Conservation (phyloP, 495 filamentous ascomycete genomes). For the Monascus purpureus region DNA sequence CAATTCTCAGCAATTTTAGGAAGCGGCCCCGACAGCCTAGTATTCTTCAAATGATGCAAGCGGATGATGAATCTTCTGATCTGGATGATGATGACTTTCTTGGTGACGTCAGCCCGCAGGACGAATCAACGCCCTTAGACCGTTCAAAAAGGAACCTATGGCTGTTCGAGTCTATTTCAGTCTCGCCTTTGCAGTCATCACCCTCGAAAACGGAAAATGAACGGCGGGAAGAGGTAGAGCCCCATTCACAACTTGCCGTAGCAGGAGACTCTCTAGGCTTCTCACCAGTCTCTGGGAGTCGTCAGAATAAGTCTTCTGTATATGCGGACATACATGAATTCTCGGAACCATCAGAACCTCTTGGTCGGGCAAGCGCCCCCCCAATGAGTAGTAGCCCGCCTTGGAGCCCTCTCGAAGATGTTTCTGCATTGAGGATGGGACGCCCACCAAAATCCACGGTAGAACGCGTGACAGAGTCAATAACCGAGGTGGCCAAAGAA, state of each 20-base stretch:
- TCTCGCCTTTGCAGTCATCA: conserved; percentile 8
- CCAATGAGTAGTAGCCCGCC: conserved; percentile 35
- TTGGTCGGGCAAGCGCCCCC: conserved; percentile 38
- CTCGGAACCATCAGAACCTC: conserved; percentile 16
- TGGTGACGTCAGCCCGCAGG: conserved; percentile 46
- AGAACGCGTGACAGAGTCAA: conserved; percentile 1
- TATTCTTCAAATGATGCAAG: conserved; percentile 49
- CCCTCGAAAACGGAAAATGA: conserved; percentile 24
- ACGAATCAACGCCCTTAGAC: conserved; percentile 52
- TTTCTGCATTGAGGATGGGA: conserved; percentile 9
- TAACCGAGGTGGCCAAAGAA: conserved; percentile 8
- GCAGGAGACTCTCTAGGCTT: conserved; percentile 9
- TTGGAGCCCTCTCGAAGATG: conserved; percentile 5
- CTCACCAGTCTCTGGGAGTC: conserved; percentile 5
- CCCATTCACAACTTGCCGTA: conserved; percentile 10
- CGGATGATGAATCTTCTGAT: conserved; percentile 33
- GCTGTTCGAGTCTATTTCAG: conserved; percentile 8
- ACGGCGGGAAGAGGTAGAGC: conserved; percentile 8
- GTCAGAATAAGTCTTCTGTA: conserved; percentile 1
- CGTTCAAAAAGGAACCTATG: conserved; percentile 21
- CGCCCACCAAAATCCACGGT: conserved; percentile 12
- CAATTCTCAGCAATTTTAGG: conserved; percentile 46
- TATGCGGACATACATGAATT: conserved; percentile 5
- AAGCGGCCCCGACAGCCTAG: conserved; percentile 52
- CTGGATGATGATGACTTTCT: conserved; percentile 39